Percentiles rank a stretch among this genome's conserved stretches.
These are phyloP conservation scores for Pyricularia grisea DNA, from an alignment of 2,329 filamentous ascomycete genomes.

Conservation along the genomic window DNA sequence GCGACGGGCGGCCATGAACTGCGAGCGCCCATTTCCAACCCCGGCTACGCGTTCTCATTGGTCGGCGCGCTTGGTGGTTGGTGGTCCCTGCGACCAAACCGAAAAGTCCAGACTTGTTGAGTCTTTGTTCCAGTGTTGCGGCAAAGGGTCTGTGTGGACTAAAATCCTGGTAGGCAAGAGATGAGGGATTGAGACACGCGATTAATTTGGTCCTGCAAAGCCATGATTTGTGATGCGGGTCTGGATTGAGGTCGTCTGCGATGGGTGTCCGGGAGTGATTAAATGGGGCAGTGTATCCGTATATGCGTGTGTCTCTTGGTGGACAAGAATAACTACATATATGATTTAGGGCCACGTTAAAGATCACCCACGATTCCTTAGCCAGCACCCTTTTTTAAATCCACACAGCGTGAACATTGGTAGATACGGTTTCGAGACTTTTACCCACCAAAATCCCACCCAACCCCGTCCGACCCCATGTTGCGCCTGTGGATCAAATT, in stretches of 20 bases:
- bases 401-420: too few relatives aligned
- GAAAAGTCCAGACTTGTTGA: not conserved
- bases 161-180: not conserved
- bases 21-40: not conserved
- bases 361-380: too few relatives aligned
- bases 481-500: too few relatives aligned
- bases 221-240: not conserved
- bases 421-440: too few relatives aligned
- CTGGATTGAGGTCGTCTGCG: not conserved
- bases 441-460: too few relatives aligned
- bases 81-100: not conserved
- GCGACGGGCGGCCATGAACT: not conserved
- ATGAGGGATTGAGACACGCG: not conserved
- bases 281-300: too few relatives aligned
- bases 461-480: too few relatives aligned
- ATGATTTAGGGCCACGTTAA: too few relatives aligned
- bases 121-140: not conserved
- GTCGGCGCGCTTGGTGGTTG: not conserved
- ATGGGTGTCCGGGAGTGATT: too few relatives aligned
- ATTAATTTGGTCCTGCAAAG: not conserved
- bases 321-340: too few relatives aligned
- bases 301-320: too few relatives aligned
- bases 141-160: not conserved
- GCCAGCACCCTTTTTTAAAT: too few relatives aligned
- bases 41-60: not conserved